A percentile compares a stretch with the other conserved stretches of the same genome.
phyloP scores from a whole-genome alignment of 2,329 filamentous ascomycete genomes.

The Aspergillus brunneoviolaceus region DNA sequence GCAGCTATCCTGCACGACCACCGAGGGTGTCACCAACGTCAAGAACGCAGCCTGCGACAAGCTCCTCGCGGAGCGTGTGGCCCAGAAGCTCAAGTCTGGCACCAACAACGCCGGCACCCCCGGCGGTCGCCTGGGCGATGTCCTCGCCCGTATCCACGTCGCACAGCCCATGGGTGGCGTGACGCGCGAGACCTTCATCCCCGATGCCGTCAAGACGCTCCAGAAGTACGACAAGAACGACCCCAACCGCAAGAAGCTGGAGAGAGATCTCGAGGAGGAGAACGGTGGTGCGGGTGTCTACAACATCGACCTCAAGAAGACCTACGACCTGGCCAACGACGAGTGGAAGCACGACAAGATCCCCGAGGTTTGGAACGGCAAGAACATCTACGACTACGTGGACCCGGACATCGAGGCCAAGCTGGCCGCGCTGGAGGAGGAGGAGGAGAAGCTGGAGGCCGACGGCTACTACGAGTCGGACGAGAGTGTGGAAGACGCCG shows the following conservation, averaged over 20 bases:
- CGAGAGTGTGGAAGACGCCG: slow-evolving; percentile 77
- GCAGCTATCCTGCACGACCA: slow-evolving; percentile 90
- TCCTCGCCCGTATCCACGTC: slow-evolving; percentile 93
- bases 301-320: slow-evolving; percentile 86
- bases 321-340: slow-evolving; percentile 81
- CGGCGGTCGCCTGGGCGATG: slow-evolving; percentile 80
- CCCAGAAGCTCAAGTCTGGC: slow-evolving; percentile 89
- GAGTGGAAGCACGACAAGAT: slow-evolving; percentile 97
- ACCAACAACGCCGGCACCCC: slow-evolving; percentile 75
- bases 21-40: slow-evolving; percentile 89
- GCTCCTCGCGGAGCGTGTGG: slow-evolving; percentile 86
- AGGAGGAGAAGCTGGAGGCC: slow-evolving; percentile 87
- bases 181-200: slow-evolving; percentile 79
- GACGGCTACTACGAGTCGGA: slow-evolving; percentile 94
- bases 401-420: slow-evolving; percentile 96
- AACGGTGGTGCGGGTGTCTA: slow-evolving; percentile 94
- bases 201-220: slow-evolving; percentile 74
- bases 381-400: slow-evolving; percentile 96
- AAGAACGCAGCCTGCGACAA: slow-evolving; percentile 95
- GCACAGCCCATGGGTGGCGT: slow-evolving; percentile 86
- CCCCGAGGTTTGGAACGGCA: slow-evolving; percentile 89
- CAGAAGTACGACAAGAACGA: slow-evolving; percentile 91
- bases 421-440: slow-evolving; percentile 85
- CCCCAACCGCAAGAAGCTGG: slow-evolving; percentile 75
- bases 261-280: slow-evolving; percentile 85